These are phyloP conservation scores for Apiotrichum mycotoxinovorans DNA, from an alignment of 1,284 basidiomycete genomes.

Conservation along the genomic window DNA sequence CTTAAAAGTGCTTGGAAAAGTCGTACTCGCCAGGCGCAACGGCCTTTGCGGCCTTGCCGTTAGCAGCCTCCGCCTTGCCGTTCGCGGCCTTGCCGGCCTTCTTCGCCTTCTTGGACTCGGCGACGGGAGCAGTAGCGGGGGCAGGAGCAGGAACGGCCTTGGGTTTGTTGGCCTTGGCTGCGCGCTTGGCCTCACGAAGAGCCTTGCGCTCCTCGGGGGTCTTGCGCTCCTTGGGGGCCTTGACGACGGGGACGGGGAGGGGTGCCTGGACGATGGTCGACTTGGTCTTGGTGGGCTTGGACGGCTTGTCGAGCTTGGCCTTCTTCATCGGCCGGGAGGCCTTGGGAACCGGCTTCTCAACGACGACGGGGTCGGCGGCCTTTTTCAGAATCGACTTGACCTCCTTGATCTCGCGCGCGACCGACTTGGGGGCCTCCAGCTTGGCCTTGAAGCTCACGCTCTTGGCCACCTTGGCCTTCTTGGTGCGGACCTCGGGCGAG, in stretches of 20 bases:
- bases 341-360: constrained; percentile 3
- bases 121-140: not conserved
- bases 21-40: constrained; percentile 21
- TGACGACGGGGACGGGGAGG: not conserved
- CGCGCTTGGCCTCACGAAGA: constrained; percentile 3
- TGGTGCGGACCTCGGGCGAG: constrained; percentile 13
- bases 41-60: not conserved
- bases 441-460: constrained; percentile 28
- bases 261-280: constrained; percentile 6
- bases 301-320: constrained; percentile 8
- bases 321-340: not conserved
- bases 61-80: not conserved
- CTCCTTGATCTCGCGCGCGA: constrained; percentile 9
- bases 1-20: constrained; percentile 33
- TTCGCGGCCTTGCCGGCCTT: not conserved
- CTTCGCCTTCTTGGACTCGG: not conserved
- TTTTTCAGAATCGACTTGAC: constrained; percentile 18
- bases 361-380: not conserved
- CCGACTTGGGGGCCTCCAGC: constrained; percentile 25
- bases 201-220: constrained; percentile 1
- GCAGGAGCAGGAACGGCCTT: not conserved
- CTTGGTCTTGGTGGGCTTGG: constrained; percentile 17
- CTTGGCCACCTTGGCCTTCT: constrained; percentile 26
- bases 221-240: constrained; percentile 19
- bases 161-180: not conserved